Base-by-base conservation (phyloP, 2,329 filamentous ascomycete genomes). In the Macroventuria anomochaeta region DNA sequence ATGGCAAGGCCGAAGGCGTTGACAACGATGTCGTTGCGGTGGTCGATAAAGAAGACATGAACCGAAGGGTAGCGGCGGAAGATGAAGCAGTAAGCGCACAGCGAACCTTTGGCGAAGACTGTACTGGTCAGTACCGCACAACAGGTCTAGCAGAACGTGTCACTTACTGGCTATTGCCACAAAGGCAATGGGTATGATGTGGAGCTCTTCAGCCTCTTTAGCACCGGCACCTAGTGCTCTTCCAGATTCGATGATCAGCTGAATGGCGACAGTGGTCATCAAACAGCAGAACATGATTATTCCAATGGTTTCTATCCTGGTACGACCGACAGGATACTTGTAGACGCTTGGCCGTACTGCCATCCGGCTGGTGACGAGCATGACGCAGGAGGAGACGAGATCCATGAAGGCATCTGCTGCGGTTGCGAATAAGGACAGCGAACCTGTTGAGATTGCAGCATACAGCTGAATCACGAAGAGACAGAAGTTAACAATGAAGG, bases 361-460 rank as follows among this genome's bases (percentile, higher is more conserved):
- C 72, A 87, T 70, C 21, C 79, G 80, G 4, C 83, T 85, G 0
- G 85, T 87, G 54, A 83, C 73, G 55, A 86, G 79, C 79, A 88
- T 86, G 41, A 87, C 84, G 34, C 81, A 78, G 1, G 85, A 87
- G 26, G 83, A 87, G 10, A 88, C 82, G 31, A 87, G 80, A 64
- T 88, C 85, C 81, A 88, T 83, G 69, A 86, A 85, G 5, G 85
- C 85, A 74, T 88, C 85, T 37, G 85, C 84, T 21, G 85, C 82
- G n/a, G 85, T 87, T 13, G 85, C 85, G 57, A 88, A 86, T 17
- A 88, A 78, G 1, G 84, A 84, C 55, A 88, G 76, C 13, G 85
- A 87, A 10, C 81, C 81, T 1, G 83, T 85, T 28, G 81, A 81
- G 46, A 85, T 73, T 44, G 83, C 83, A 34, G 83, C 83, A 64